Evolutionary conservation across 768 basidiomycete genomes (phyloP), one percentile per base, ranked within the genome.

Genomic region (Inosperma sp.): DNA sequence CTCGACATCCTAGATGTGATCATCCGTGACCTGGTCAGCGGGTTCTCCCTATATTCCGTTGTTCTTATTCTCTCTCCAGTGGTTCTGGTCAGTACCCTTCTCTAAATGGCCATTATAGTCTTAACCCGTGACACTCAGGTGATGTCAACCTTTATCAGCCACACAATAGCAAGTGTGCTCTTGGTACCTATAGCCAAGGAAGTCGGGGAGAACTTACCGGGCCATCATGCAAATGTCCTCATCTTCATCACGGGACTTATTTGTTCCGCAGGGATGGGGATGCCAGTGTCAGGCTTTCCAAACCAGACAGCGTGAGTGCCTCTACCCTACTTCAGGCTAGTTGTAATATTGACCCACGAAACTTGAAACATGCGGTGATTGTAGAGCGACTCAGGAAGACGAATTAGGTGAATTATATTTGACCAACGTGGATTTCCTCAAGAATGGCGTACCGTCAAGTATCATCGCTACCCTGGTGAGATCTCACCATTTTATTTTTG

Each of bases 271-370:
- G 96, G 95, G 2, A 99, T 99, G 96, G 95, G 92, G 9, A 89
- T 98, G 80, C 94, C 95, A 2, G 93, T 98, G 31, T 93, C 91
- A 54, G 96, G 96, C n/a, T 99, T 98, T 75, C 95, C 95, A 0
- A 96, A 97, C 67, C 92, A 96, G 70, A 93, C 92, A 42, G 92
- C 93, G 93, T 94, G 68, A 60, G 88, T 80, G 27, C 23, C 46
- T 12, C 30, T 29, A 34, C 5, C n/a, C 2, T 8, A 2, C 26
- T 46, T 9, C 14, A n/a, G n/a, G n/a, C n/a, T n/a, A n/a, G 9
- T 3, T 19, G 16, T 27, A 34, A 22, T 3, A 34, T 26, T 36
- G 21, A 17, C 16, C 17, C 31, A n/a, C n/a, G n/a, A 17, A 14
- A 48, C 33, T 21, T 14, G 21, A 31, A 12, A 7, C 44, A 23